Evolutionary conservation across 1,284 basidiomycete genomes (phyloP), one percentile per base, ranked within the genome.

Genomic region (Ustilago trichophora): DNA sequence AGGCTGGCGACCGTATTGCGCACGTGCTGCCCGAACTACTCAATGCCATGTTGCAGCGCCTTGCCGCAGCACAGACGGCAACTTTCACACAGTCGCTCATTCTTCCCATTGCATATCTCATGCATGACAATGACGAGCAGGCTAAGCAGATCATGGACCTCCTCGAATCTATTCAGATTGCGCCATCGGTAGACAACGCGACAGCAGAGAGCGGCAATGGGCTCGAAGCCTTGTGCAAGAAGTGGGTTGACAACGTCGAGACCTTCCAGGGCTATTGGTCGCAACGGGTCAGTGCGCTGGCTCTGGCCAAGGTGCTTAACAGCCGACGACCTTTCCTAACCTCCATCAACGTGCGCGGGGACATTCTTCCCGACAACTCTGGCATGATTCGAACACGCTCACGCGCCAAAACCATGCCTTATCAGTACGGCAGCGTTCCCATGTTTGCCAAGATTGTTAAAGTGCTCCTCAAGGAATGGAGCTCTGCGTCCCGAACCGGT

Each of bases 391-490:
- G 96, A 88, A 98, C 95, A 34, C 89, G 95, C 59, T 95, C 94
- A 35, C 86, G 88, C 73, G 92, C 94, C 36, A 91, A 89, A 84
- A 85, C 86, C 69, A 90, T 44, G 42, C 54, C 63, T 21, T 56
- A 60, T 25, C 88, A 92, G 81, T 98, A 92, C 81, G 91, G 90
- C 2, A 86, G 86, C 34, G 87, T 96, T 35, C 85, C 90, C 0
- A 95, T 98, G 87, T 90, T 89, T 0, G 87, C 92, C 56, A 97
- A 97, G 83, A 90, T 89, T 1, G 85, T 98, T 81, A 97, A 98
- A 82, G 84, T 97, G 16, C 84, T 98, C 16, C 80, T 97, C 37
- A 88, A 89, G 55, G 93, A 97, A 68, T 84, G 94, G 16, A 89
- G 90, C 57, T 67, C 71, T 19, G 69, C 81, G 5, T 34, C 85